A percentile compares a stretch with the other conserved stretches of the same genome.
These are phyloP conservation scores for Grosmannia serpens DNA, from an alignment of 2,329 filamentous ascomycete species.

Conservation along the genomic window DNA sequence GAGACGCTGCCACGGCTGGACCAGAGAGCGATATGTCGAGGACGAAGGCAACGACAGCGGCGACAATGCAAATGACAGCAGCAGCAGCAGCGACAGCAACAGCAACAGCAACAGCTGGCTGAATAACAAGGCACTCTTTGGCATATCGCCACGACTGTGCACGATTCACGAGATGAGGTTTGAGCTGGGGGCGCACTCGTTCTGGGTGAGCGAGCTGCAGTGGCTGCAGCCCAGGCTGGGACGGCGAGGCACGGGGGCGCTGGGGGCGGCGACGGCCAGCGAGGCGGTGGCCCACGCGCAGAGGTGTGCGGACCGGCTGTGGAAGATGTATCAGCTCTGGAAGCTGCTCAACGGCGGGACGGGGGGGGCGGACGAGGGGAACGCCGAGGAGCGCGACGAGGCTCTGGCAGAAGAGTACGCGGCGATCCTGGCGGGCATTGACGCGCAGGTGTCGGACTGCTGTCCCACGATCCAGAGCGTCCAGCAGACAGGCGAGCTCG, in stretches of 20 bases:
- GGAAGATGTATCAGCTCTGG: slow-evolving; percentile 8
- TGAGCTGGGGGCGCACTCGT: neutral
- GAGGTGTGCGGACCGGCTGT: slow-evolving; percentile 3
- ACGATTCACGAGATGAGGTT: slow-evolving; percentile 4
- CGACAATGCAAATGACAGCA: neutral
- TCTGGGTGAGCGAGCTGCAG: slow-evolving; percentile 9
- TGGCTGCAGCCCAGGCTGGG: slow-evolving; percentile 5
- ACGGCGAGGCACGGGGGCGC: neutral
- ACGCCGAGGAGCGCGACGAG: neutral
- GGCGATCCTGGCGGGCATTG: neutral
- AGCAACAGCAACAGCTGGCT: neutral
- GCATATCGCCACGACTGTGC: slow-evolving; percentile 6
- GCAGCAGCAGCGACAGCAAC: neutral
- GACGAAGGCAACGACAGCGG: neutral
- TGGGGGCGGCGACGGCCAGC: neutral
- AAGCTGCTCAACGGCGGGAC: slow-evolving; percentile 4
- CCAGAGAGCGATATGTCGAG: no score
- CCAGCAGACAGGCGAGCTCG: neutral
- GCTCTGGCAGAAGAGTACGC: neutral
- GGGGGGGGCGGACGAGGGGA: neutral
- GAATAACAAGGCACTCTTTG: neutral
- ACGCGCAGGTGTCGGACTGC: neutral
- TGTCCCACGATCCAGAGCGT: neutral
- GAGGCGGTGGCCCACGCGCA: neutral
- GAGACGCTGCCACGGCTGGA: neutral